Conservation (phyloP, 257 asterid species). For the Nicotiana tomentosiformis region DNA sequence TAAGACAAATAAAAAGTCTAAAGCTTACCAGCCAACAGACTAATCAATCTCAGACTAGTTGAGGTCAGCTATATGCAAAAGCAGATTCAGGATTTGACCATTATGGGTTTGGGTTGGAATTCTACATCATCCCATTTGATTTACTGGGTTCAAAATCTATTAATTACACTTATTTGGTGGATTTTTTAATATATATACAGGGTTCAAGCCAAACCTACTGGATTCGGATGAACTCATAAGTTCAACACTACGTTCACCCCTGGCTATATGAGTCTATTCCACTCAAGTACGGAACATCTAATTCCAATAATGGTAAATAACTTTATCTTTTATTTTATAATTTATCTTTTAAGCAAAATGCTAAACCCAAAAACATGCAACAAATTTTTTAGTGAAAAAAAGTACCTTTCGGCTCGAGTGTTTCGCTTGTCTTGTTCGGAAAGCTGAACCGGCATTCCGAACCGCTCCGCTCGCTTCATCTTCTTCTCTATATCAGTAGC, state of each 20-base stretch:
- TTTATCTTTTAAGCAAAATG: neutral
- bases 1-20: neutral
- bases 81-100: too few relatives aligned
- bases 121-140: too few relatives aligned
- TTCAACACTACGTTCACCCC: too few relatives aligned
- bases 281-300: too few relatives aligned
- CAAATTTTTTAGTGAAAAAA: neutral
- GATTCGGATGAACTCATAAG: too few relatives aligned
- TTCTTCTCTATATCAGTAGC: constrained; percentile 64
- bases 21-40: neutral
- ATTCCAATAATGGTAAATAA: neutral
- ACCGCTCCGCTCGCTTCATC: constrained; percentile 89
- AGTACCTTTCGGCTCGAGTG: constrained; percentile 88
- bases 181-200: too few relatives aligned
- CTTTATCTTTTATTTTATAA: neutral
- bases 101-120: too few relatives aligned
- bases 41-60: neutral
- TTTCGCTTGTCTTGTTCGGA: constrained; percentile 81
- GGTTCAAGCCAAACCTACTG: too few relatives aligned
- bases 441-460: constrained; percentile 68
- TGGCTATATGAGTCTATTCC: neutral
- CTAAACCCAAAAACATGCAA: neutral
- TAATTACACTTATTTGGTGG: too few relatives aligned
- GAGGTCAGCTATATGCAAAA: neutral
- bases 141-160: too few relatives aligned